Evolutionary conservation across 1,284 basidiomycete species (phyloP).

Genomic region (Rhizoctonia solani): DNA sequence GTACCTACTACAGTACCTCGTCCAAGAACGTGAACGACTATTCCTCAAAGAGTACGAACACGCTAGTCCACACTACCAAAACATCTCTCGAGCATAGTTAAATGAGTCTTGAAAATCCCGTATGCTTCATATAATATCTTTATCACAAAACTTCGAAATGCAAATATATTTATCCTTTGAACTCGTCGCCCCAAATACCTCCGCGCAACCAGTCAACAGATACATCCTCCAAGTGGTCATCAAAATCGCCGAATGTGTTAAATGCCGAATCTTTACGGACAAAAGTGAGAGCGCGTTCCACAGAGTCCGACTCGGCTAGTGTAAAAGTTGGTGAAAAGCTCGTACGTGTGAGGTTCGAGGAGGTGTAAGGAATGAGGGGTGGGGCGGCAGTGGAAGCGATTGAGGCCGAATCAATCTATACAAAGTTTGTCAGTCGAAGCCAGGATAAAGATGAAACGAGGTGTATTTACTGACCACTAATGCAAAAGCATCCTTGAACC

Average conservation of each 20-base stretch:
- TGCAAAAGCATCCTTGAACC: conserved; percentile 61
- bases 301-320: conserved; percentile 51
- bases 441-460: conserved; percentile 57
- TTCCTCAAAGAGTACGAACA: conserved; percentile 76
- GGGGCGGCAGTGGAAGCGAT: conserved; percentile 52
- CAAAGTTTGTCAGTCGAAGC: conserved; percentile 53
- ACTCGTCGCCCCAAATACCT: conserved; percentile 23
- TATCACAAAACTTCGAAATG: neutral
- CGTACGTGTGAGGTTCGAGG: conserved; percentile 35
- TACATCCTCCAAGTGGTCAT: conserved; percentile 76
- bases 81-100: conserved; percentile 49
- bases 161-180: conserved; percentile 3
- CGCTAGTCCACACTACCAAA: conserved; percentile 72
- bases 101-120: neutral
- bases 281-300: conserved; percentile 52
- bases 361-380: neutral
- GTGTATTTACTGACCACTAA: conserved; percentile 58
- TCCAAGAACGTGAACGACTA: conserved; percentile 59
- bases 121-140: neutral
- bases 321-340: conserved; percentile 50
- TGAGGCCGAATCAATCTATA: conserved; percentile 53
- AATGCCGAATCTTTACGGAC: conserved; percentile 56
- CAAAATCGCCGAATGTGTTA: conserved; percentile 69
- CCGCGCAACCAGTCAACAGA: conserved; percentile 63
- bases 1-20: conserved; percentile 80